Conservation (phyloP, 805 yeast species). For the Lachancea mirantina region DNA sequence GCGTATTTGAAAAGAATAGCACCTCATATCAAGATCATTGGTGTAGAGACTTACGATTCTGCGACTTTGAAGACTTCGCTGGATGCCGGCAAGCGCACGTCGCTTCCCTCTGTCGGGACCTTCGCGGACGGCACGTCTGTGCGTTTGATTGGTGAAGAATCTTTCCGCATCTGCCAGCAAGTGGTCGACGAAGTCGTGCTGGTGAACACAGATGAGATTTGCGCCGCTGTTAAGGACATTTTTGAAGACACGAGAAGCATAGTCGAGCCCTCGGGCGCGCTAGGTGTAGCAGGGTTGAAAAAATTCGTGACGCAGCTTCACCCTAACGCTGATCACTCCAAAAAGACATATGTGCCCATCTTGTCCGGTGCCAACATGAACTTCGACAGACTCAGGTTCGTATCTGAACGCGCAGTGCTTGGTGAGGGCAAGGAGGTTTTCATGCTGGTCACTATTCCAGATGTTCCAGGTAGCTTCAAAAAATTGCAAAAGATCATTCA, state of each 20-base stretch:
- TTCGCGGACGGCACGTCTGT: constrained; percentile 99
- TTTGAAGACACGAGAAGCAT: constrained; percentile 93
- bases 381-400: constrained; percentile 91
- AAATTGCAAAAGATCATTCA: constrained; percentile 68
- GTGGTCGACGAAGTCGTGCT: constrained; percentile 83
- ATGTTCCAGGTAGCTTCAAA: constrained; percentile 82
- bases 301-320: constrained; percentile 57
- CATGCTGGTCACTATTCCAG: constrained; percentile 85
- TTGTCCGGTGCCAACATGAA: constrained; percentile 98
- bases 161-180: constrained; percentile 70
- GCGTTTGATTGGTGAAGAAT: constrained; percentile 79
- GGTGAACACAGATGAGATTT: constrained; percentile 87
- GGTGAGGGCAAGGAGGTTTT: constrained; percentile 98
- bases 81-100: constrained; percentile 44
- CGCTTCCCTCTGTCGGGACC: constrained; percentile 72
- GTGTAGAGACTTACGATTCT: constrained; percentile 94
- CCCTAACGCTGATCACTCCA: constrained; percentile 64
- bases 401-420: constrained; percentile 93
- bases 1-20: constrained; percentile 89
- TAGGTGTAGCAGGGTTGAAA: constrained; percentile 91
- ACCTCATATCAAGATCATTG: constrained; percentile 94
- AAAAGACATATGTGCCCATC: constrained; percentile 71
- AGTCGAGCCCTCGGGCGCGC: constrained; percentile 96
- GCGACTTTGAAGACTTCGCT: constrained; percentile 81
- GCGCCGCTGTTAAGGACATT: constrained; percentile 94